Evolutionary conservation across 2,329 filamentous ascomycete genomes (phyloP), one percentile per base, ranked within the genome.

Genomic region (Grosmannia serpens): DNA sequence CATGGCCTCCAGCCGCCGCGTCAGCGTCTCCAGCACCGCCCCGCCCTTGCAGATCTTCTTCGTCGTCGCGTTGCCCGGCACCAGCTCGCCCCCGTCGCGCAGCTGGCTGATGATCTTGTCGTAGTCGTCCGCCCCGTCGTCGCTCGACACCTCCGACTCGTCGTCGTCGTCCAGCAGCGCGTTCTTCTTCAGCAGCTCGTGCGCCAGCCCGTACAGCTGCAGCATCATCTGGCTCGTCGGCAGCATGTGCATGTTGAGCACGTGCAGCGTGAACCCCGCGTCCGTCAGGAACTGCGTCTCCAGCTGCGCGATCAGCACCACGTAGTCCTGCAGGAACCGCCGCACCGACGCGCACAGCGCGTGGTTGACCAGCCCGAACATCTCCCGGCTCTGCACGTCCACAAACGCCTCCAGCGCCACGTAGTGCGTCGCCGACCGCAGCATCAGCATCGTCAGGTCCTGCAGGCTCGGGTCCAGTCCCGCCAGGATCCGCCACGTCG

Each of bases 31-130:
- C 1, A 99, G 79, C n/a, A 96, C 90, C 62, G 91, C 88, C 2
- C 94, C 94, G n/a, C 94, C 94, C 74, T 96, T 97, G 76, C 89
- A 97, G 35, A 95, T 86, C 70, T 91, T 96, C 72, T 95, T 95
- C 51, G 84, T 86, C 0, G 88, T 84, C 75, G 94, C 87, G 61
- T 87, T 86, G 4, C 87, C 88, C 1, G 87, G 85, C 17, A 86
- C 80, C 31, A 95, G 76, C 63, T 95, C 90, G 20, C 89, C 90
- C 13, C 91, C 91, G 67, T 96, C 90, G 64, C 88, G 84, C 41
- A 99, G 75, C 52, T 89, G 90, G 71, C 96, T 91, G 24, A 99
- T 77, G 60, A 99, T 95, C 65, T 95, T 90, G 64, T 97, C 92
- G 61, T 95, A 87, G 68, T 96, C 88, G 64, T 95, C 87, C 35